Conservation (phyloP, 1,139 yeast genomes). For the Geotrichum klebahnii region DNA sequence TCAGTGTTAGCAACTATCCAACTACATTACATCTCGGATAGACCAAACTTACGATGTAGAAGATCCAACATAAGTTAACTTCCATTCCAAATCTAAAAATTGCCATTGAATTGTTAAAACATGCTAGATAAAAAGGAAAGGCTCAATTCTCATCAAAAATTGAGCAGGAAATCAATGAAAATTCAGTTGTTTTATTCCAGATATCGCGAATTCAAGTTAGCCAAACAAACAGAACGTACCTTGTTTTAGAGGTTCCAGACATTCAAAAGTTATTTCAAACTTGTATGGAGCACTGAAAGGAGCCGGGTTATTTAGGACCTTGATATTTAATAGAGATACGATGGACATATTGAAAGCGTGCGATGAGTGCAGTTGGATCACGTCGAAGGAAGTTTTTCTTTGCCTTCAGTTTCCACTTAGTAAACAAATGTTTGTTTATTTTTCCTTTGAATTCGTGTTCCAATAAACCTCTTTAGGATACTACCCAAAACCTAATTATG, state of each 20-base stretch:
- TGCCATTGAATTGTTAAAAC: no score
- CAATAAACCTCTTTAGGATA: no score
- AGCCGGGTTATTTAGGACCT: conserved; percentile 93
- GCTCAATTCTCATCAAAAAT: not conserved
- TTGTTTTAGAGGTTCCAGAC: conserved; percentile 85
- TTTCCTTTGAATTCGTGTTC: no score
- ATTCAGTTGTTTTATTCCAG: no score
- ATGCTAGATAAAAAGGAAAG: conserved; percentile 5
- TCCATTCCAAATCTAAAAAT: conserved; percentile 80
- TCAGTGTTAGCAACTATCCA: not conserved
- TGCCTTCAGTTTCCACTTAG: no score
- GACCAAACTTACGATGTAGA: conserved; percentile 60
- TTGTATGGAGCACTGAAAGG: conserved; percentile 89
- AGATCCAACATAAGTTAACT: conserved; percentile 91
- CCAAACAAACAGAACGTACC: conserved; percentile 31
- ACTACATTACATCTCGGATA: no score
- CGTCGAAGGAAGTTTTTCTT: no score
- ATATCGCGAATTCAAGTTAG: not conserved
- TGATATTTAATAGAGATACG: conserved; percentile 85
- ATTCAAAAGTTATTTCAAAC: conserved; percentile 94
- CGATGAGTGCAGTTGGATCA: not conserved
- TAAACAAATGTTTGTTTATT: no score
- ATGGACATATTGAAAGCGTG: conserved; percentile 63
- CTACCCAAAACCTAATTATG: no score
- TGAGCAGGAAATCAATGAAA: not conserved